phyloP scores from a whole-genome alignment of 495 filamentous ascomycete genomes.

The Annulohypoxylon moriforme region DNA sequence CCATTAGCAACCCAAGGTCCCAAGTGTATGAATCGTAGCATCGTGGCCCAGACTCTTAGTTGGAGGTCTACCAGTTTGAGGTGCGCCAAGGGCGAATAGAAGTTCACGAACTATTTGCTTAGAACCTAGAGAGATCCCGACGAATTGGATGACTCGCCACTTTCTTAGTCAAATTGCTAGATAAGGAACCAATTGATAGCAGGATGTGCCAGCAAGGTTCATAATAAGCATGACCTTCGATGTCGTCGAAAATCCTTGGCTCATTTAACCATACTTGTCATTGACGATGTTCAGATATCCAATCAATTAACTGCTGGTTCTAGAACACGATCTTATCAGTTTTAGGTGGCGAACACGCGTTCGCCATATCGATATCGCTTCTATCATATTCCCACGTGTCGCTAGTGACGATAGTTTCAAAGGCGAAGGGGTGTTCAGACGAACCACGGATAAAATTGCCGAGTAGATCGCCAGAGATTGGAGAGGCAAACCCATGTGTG shows the following conservation, averaged over 20 bases:
- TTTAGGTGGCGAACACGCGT: background rate
- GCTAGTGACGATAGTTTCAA: conserved; percentile 23
- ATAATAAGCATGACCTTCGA: background rate
- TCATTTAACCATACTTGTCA: background rate
- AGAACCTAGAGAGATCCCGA: conserved; percentile 14
- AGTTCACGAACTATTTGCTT: conserved; percentile 18
- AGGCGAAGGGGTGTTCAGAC: background rate
- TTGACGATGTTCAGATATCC: background rate
- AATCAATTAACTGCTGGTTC: background rate
- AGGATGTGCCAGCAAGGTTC: background rate
- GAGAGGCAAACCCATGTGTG: conserved; percentile 4
- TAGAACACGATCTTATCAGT: conserved; percentile 4
- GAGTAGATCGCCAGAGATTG: conserved; percentile 12
- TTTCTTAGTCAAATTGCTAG: conserved; percentile 16
- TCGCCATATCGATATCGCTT: background rate
- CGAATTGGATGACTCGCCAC: conserved; percentile 16
- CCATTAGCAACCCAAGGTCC: conserved; percentile 20
- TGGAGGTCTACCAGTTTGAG: conserved; percentile 22
- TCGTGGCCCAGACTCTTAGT: conserved; percentile 30
- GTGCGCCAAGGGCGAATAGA: conserved; percentile 18
- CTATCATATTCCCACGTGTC: conserved; percentile 12
- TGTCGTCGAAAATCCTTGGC: background rate
- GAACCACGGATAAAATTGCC: conserved; percentile 35
- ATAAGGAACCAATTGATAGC: background rate
- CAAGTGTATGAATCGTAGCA: conserved; percentile 34